phyloP scores from a whole-genome alignment of 1,284 basidiomycete species.

The Mycena citricolor region DNA sequence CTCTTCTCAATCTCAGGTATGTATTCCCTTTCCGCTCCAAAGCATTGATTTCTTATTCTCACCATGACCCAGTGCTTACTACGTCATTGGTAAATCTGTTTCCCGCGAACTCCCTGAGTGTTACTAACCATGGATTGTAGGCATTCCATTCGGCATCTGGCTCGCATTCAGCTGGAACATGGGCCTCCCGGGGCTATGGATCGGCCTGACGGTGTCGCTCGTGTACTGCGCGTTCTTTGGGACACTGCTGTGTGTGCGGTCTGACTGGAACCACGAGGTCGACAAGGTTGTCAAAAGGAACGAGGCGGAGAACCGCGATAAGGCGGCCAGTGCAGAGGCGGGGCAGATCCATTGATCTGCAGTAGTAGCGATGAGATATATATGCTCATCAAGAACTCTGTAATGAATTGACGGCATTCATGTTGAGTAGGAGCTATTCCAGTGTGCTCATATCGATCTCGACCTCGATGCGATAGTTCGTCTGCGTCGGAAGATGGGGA shows the following conservation, averaged over 20 bases:
- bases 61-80: constrained; percentile 51
- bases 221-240: constrained; percentile 50
- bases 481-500: no score
- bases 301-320: constrained; percentile 30
- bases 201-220: constrained; percentile 62
- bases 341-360: not conserved
- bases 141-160: constrained; percentile 65
- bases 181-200: constrained; percentile 62
- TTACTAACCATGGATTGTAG: constrained; percentile 24
- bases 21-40: constrained; percentile 15
- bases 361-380: not conserved
- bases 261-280: constrained; percentile 64
- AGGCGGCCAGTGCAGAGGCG: not conserved
- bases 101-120: not conserved
- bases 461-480: no score
- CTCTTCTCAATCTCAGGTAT: constrained; percentile 60
- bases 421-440: no score
- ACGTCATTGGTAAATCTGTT: constrained; percentile 46
- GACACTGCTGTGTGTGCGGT: constrained; percentile 46
- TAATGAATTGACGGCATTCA: no score
- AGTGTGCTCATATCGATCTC: no score
- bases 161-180: constrained; percentile 51
- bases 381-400: no score
- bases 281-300: constrained; percentile 53
- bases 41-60: not conserved